These are phyloP conservation scores for Phoma sp. DNA, from an alignment of 2,329 filamentous ascomycete genomes.

Conservation along the genomic window DNA sequence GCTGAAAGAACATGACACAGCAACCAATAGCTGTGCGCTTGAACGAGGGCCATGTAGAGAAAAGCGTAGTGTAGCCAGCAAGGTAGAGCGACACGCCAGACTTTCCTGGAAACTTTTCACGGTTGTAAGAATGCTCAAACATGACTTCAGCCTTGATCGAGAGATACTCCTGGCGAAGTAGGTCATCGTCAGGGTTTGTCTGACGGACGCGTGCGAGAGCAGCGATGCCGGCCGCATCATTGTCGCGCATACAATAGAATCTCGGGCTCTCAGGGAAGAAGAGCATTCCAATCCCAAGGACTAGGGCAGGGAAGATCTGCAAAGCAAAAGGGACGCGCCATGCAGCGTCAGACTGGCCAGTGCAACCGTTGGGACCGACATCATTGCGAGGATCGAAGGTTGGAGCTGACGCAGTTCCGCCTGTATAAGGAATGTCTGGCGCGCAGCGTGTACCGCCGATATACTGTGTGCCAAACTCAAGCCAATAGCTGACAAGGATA, in stretches of 20 bases:
- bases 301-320: slow-evolving; percentile 80
- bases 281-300: slow-evolving; percentile 70
- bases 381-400: slow-evolving; percentile 47
- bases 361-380: slow-evolving; percentile 30
- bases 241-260: slow-evolving; percentile 39
- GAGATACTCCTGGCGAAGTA: slow-evolving; percentile 71
- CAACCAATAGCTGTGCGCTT: slow-evolving; percentile 45
- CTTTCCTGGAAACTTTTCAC: slow-evolving; percentile 43
- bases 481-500: slow-evolving; percentile 30
- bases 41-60: slow-evolving; percentile 55
- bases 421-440: slow-evolving; percentile 57
- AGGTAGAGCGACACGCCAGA: slow-evolving; percentile 60
- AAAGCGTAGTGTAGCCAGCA: slow-evolving; percentile 61
- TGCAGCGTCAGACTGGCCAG: slow-evolving; percentile 46
- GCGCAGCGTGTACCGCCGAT: slow-evolving; percentile 51
- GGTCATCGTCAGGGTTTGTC: slow-evolving; percentile 56
- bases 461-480: slow-evolving; percentile 31
- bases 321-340: slow-evolving; percentile 77
- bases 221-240: slow-evolving; percentile 54
- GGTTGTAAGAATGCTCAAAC: slow-evolving; percentile 58
- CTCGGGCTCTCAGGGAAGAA: slow-evolving; percentile 35
- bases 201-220: slow-evolving; percentile 58
- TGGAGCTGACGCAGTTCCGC: slow-evolving; percentile 48
- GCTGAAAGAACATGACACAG: slow-evolving; percentile 54
- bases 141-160: slow-evolving; percentile 57